phyloP scores from a whole-genome alignment of 2,329 filamentous ascomycete species.

The Phyllosticta ampelicida region DNA sequence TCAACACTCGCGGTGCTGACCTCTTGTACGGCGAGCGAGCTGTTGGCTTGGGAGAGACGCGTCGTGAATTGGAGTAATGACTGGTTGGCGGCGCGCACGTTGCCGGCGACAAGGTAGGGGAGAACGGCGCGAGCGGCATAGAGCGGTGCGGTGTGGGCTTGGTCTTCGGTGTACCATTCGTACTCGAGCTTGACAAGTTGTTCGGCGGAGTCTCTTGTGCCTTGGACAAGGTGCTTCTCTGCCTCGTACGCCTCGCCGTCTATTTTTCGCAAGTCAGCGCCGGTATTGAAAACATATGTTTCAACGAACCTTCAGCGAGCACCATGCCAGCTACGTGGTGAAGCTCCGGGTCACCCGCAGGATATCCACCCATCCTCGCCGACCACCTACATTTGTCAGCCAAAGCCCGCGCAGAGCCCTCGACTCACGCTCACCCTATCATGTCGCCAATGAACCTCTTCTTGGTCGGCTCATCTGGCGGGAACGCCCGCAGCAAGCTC shows the following conservation, averaged over 20 bases:
- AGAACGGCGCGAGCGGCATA: constrained; percentile 82
- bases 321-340: constrained; percentile 84
- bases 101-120: constrained; percentile 82
- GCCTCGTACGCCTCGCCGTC: constrained; percentile 90
- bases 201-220: constrained; percentile 78
- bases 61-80: constrained; percentile 67
- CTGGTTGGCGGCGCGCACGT: constrained; percentile 78
- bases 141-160: constrained; percentile 73
- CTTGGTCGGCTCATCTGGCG: constrained; percentile 72
- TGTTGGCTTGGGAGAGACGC: constrained; percentile 48
- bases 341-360: constrained; percentile 84
- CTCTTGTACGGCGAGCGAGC: constrained; percentile 63
- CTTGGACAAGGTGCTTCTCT: constrained; percentile 78
- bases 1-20: constrained; percentile 58
- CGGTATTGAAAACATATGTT: background rate
- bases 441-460: constrained; percentile 88
- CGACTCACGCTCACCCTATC: constrained; percentile 49
- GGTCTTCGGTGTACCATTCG: constrained; percentile 83
- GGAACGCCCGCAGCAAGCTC: constrained; percentile 69
- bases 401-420: background rate
- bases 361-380: constrained; percentile 71
- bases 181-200: constrained; percentile 77
- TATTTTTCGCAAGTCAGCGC: constrained; percentile 18
- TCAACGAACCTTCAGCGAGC: constrained; percentile 60
- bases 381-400: constrained; percentile 54